Evolutionary conservation across 306 rosid species (phyloP).

Genomic region (Rosa chinensis): DNA sequence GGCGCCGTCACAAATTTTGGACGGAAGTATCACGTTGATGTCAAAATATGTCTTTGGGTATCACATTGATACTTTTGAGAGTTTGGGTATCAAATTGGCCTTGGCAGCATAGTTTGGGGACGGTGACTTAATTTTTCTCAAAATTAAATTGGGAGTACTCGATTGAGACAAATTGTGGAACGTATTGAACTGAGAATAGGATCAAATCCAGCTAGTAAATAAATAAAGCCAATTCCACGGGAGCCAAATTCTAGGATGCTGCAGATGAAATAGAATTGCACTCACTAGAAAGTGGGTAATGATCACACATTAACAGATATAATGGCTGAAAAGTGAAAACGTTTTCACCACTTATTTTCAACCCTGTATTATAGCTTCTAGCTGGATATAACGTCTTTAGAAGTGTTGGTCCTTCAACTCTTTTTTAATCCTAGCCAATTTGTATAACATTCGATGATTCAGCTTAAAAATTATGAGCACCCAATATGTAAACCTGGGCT

Average conservation of each 20-base stretch:
- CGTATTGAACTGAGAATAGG: too few relatives aligned
- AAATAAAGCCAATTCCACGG: neutral
- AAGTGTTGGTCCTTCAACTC: neutral
- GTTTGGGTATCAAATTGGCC: too few relatives aligned
- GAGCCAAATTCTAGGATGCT: neutral
- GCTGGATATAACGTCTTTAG: neutral
- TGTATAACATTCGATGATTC: neutral
- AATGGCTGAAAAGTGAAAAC: neutral
- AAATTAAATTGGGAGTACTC: neutral
- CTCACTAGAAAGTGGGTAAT: neutral
- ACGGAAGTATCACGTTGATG: too few relatives aligned
- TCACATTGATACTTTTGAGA: too few relatives aligned
- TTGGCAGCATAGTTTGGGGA: too few relatives aligned
- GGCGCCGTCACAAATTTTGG: too few relatives aligned
- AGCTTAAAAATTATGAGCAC: neutral
- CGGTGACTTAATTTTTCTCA: too few relatives aligned
- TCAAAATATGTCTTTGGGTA: too few relatives aligned
- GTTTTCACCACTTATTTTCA: neutral
- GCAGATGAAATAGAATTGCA: neutral
- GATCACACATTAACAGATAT: neutral
- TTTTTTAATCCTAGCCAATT: neutral
- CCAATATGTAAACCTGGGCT: too few relatives aligned
- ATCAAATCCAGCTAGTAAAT: neutral
- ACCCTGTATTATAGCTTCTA: neutral
- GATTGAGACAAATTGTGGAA: neutral